Conservation (phyloP, 2,329 filamentous ascomycete genomes). For the Neophaeococcomyces aloes region DNA sequence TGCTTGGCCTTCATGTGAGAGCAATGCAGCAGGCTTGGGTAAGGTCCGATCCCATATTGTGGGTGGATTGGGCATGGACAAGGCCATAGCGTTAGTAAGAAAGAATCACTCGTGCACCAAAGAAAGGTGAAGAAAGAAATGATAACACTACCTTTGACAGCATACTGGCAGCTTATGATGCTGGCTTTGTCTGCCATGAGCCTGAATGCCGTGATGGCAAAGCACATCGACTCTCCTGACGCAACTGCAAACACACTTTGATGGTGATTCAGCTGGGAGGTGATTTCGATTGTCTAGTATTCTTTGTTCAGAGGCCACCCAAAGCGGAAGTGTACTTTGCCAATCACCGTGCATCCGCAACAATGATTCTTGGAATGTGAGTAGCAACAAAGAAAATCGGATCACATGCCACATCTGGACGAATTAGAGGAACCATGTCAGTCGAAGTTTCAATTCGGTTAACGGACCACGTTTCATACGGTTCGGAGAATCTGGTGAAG, state of each 20-base stretch:
- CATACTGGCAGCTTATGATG: conserved; percentile 13
- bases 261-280: conserved; percentile 2
- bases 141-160: conserved; percentile 14
- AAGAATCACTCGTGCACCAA: conserved; percentile 21
- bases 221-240: conserved; percentile 7
- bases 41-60: conserved; percentile 41
- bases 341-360: conserved; percentile 25
- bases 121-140: conserved; percentile 8
- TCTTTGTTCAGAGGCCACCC: conserved; percentile 26
- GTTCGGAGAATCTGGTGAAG: not conserved
- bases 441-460: conserved; percentile 1
- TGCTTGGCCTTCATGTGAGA: conserved; percentile 4
- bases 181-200: conserved; percentile 13
- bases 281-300: conserved; percentile 20
- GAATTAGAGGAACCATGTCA: not conserved
- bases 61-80: conserved; percentile 16
- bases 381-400: conserved; percentile 18
- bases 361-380: conserved; percentile 25
- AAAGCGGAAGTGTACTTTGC: conserved; percentile 25
- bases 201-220: conserved; percentile 18
- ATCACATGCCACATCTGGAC: conserved; percentile 1
- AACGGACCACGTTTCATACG: conserved; percentile 5
- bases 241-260: not conserved
- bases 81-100: conserved; percentile 21
- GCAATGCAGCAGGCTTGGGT: conserved; percentile 23